Base-by-base conservation (phyloP, 768 basidiomycete species). In the Kwoniella newhampshirensis region DNA sequence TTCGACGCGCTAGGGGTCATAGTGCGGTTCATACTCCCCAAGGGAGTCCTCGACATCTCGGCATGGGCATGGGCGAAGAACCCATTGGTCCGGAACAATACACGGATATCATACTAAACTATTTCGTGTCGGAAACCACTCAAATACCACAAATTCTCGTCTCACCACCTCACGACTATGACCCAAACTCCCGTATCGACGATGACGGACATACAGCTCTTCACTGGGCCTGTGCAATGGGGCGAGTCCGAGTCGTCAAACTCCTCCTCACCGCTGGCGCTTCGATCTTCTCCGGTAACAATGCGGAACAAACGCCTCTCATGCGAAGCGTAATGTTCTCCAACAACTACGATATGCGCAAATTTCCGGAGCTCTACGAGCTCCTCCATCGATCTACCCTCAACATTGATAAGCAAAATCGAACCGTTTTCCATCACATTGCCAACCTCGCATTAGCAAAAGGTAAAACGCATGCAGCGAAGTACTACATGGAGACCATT, bases 281-380 rank as follows among this genome's bases (percentile, higher is more conserved):
- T 13, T 92, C 97, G 74, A 91, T 96, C 63, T 99, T 94, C 81
- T 87, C 88, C 64, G 91, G 93, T 63, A 99, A 98, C 79, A 89
- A 88, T 70, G 85, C 91, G 11, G 96, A 96, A 2, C 96, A 98
- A 77, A 98, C 96, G 13, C 88, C 94, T 1, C 79, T 99, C 40
- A 99, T 99, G 96, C 89, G 96, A 15, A 87, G 87, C 69, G 96
- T 99, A 67, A 98, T 98, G 94, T 99, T 98, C 76, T 90, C 91
- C 47, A 99, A 99, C 77, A 99, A 98, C 75, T 99, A 99, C 74
- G 96, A 99, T 76, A 88, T 98, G 44, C 89, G 96, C 64, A 99
- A 99, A 77, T 99, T 99, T 68, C 91, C 92, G 1, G 94, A 98
- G 75, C 81, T 99, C 17, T 97, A 96, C 78, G 93, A 98, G 74